Base-by-base conservation (phyloP, 345 rosid species). In the Populus alba region DNA sequence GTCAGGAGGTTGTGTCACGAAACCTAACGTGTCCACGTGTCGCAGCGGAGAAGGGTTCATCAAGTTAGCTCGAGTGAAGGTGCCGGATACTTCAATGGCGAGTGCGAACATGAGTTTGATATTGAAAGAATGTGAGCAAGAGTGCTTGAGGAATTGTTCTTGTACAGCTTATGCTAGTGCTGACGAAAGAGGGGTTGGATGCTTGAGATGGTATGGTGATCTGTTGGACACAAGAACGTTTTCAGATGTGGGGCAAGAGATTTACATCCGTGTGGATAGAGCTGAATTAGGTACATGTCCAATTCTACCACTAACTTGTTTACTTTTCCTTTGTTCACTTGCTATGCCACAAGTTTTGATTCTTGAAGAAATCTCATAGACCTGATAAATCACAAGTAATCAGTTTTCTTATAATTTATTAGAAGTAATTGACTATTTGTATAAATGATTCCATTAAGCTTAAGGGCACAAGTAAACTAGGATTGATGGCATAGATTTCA, bases 1-100 rank as follows among this genome's bases (percentile, higher is more conserved):
- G 7, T 79, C 86, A 0, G 83, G 70, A 5, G 98, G 98, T 15
- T 94, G 98, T 76, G 37, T 29, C 29, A 86, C 88, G 84, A 87
- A 65, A 23, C 63, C n/a, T 0, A 38, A 57, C 8, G 65, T 23
- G 38, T 71, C 76, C 37, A 37, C 71, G 5, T 78, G 75, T 77
- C 57, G 27, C 0, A 20, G 75, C 73, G 0, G 84, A 86, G 94
- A 51, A 68, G 81, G 81, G 55, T 82, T 82, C 59, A 67, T 82
- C 23, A 68, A 49, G 78, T 1, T 82, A 72, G 55, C 45, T 43
- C 74, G 20, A 3, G 80, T 87, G 61, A 84, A 63, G 47, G 38
- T 78, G 8, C 84, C 84, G 3, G 84, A 82, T 23, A 77, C 81
- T 1, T 7, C 39, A 8, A 35, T 2, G 35, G 75, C 78, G 37